Percentiles rank a stretch among this genome's conserved stretches.
Evolutionary conservation across 2,329 filamentous ascomycete species (phyloP).

Genomic region (Xylariaceae sp.): DNA sequence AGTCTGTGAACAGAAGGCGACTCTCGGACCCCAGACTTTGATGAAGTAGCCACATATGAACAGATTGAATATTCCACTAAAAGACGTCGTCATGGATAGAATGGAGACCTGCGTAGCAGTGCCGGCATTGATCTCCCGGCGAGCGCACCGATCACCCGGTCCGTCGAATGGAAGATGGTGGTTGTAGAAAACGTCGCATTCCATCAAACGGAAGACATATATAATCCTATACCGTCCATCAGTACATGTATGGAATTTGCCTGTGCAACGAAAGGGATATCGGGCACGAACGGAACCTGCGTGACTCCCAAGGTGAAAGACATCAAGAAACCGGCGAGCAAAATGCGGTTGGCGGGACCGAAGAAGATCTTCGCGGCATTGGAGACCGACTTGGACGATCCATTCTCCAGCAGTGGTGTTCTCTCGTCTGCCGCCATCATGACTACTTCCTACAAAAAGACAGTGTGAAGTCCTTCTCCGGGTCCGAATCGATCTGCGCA

Average conservation of each 20-base stretch:
- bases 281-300: constrained; percentile 21
- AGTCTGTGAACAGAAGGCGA: constrained; percentile 58
- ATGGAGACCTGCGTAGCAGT: constrained; percentile 62
- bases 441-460: too few relatives aligned
- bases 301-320: constrained; percentile 27
- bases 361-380: constrained; percentile 14
- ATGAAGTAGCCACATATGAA: constrained; percentile 65
- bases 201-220: constrained; percentile 68
- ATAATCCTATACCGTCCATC: constrained; percentile 34
- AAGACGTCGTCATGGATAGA: constrained; percentile 61
- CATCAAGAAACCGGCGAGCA: constrained; percentile 28
- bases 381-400: not conserved
- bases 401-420: constrained; percentile 9
- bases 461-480: too few relatives aligned
- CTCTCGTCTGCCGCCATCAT: constrained; percentile 20
- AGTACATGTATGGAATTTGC: not conserved
- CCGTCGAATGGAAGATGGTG: constrained; percentile 36
- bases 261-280: constrained; percentile 15
- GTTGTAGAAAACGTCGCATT: constrained; percentile 68
- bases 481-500: too few relatives aligned
- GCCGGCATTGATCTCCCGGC: constrained; percentile 58
- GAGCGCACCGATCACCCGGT: constrained; percentile 41
- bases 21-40: constrained; percentile 60
- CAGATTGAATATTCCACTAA: constrained; percentile 61
- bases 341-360: constrained; percentile 24